Evolutionary conservation across 2,329 filamentous ascomycete species (phyloP), one percentile per base, ranked within the genome.

Genomic region (Aspergillus neoniger): DNA sequence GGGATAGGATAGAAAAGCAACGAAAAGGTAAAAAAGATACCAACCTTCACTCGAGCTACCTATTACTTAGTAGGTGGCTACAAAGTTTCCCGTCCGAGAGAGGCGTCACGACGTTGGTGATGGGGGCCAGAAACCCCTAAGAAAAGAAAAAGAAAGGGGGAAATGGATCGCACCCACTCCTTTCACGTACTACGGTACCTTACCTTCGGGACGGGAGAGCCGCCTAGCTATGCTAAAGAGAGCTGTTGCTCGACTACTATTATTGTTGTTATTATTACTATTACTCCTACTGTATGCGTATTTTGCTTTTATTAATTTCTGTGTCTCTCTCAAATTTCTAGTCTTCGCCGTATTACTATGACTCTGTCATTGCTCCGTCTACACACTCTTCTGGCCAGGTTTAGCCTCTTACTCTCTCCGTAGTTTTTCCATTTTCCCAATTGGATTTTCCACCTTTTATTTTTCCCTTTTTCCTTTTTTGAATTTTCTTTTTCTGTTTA

Each of bases 181-280:
- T 63, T 61, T 68, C 63, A 65, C 66, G 23, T 50, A 50, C 47
- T 50, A 50, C 30, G 47, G 69, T 70, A 69, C 72, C 71, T 74
- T 64, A 68, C 69, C 68, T 63, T 67, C 69, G 71, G 72, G 71
- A 71, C 50, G 50, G 72, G 72, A 72, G 67, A 73, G 70, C 70
- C 70, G 71, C 71, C 50, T 53, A 39, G 52, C 53, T 67, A 63
- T 67, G 57, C 69, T 70, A 68, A 69, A 60, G 55, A 56, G 44
- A 65, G 57, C 55, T 62, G 60, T 25, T 60, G 38, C 30, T 57
- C 21, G 5, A 25, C 38, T 21, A 36, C 21, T 51, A 50, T 19
- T 64, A 36, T 54, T 54, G 54, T 50, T 43, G 58, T 54, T 58
- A 25, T 54, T 43, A 51, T 56, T 52, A 41, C 54, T 59, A 57